Conservation (phyloP, 768 basidiomycete genomes). For the Kwoniella botswanensis region DNA sequence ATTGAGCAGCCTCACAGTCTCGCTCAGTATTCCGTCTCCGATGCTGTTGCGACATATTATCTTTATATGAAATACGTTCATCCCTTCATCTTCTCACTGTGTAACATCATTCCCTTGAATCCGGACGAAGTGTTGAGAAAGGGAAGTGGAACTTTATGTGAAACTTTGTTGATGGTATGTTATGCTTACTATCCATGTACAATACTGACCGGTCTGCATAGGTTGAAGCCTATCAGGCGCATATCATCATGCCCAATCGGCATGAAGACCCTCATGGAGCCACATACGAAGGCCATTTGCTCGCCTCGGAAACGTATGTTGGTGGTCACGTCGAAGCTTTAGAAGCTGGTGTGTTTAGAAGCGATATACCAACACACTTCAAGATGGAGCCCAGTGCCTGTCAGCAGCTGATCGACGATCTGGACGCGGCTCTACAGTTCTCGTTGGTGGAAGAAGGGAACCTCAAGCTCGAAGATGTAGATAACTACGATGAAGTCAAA, state of each 20-base stretch:
- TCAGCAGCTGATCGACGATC: slow-evolving; percentile 89
- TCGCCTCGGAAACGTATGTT: slow-evolving; percentile 96
- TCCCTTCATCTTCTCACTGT: slow-evolving; percentile 97
- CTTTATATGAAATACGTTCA: slow-evolving; percentile 99
- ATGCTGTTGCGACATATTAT: slow-evolving; percentile 99
- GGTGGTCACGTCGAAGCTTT: slow-evolving; percentile 98
- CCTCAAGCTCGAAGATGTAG: slow-evolving; percentile 76
- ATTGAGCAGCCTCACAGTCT: slow-evolving; percentile 91
- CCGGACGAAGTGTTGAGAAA: slow-evolving; percentile 96
- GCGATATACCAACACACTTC: slow-evolving; percentile 93
- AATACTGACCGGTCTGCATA: slow-evolving; percentile 55
- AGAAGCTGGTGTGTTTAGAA: slow-evolving; percentile 96
- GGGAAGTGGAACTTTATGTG: slow-evolving; percentile 94
- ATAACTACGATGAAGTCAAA: slow-evolving; percentile 94
- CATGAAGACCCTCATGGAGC: slow-evolving; percentile 90
- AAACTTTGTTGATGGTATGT: slow-evolving; percentile 93
- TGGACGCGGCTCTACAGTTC: slow-evolving; percentile 89
- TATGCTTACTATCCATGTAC: neutral
- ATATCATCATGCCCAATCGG: slow-evolving; percentile 96
- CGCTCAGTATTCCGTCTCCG: slow-evolving; percentile 98
- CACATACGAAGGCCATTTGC: slow-evolving; percentile 94
- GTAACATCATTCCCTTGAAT: slow-evolving; percentile 96
- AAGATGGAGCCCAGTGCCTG: slow-evolving; percentile 87
- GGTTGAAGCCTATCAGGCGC: slow-evolving; percentile 92
- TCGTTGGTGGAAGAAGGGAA: slow-evolving; percentile 82